A percentile compares a stretch with the other conserved stretches of the same genome.
Evolutionary conservation across 2,329 filamentous ascomycete genomes (phyloP).

Genomic region (Alternaria angustiovoidea): DNA sequence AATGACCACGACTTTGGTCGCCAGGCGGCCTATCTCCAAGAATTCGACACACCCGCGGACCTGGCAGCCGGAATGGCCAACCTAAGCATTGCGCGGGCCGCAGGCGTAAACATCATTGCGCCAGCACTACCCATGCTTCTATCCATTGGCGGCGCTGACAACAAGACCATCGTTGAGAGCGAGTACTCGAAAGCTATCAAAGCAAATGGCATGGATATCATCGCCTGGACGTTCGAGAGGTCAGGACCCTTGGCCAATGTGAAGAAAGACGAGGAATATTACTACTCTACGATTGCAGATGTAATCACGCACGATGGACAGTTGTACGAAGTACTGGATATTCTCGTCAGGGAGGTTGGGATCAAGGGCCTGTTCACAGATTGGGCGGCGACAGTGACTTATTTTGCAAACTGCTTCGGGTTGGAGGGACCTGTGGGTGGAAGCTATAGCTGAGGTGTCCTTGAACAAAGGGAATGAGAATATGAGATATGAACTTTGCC

Average conservation of each 20-base stretch:
- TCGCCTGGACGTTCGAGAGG: constrained; percentile 72
- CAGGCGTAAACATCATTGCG: constrained; percentile 67
- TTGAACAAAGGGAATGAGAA: background rate
- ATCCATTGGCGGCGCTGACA: constrained; percentile 53
- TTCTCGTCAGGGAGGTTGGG: constrained; percentile 66
- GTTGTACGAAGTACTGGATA: constrained; percentile 68
- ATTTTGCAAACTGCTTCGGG: constrained; percentile 73
- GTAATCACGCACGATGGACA: constrained; percentile 69
- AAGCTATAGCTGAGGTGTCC: constrained; percentile 11
- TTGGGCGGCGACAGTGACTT: constrained; percentile 71
- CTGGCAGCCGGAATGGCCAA: constrained; percentile 61
- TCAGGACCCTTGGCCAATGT: constrained; percentile 64
- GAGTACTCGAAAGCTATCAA: constrained; percentile 68
- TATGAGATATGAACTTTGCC: background rate
- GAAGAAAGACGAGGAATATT: constrained; percentile 34
- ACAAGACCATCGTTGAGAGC: constrained; percentile 65
- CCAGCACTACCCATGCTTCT: constrained; percentile 69
- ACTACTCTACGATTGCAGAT: constrained; percentile 58
- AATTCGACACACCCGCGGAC: constrained; percentile 59
- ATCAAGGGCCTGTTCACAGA: constrained; percentile 70
- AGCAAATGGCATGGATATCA: constrained; percentile 67
- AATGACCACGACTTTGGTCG: constrained; percentile 66
- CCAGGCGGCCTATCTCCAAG: constrained; percentile 70
- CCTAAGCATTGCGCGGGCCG: constrained; percentile 61
- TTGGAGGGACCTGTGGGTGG: constrained; percentile 29